Base-by-base conservation (phyloP, 306 rosid genomes). In the Carpinus viminea region DNA sequence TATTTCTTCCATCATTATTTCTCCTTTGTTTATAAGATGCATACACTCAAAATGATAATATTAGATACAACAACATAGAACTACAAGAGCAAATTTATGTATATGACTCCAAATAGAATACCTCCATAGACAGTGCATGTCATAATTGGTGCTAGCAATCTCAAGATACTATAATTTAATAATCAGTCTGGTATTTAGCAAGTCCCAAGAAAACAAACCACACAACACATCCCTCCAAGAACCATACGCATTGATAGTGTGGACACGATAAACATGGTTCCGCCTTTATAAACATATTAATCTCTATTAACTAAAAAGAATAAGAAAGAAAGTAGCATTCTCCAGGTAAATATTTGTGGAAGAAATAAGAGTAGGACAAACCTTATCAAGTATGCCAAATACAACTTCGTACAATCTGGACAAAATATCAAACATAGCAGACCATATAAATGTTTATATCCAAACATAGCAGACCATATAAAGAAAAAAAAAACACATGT, bases 371-470 rank as follows among this genome's bases (percentile, higher is more conserved):
- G 21, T 28, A 75, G 83, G 68, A 75, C 91, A 81, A 83, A 94
- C 98, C 98, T 93, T 86, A 81, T 93, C 97, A 65, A 95, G 94
- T 84, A 95, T 92, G 76, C 92, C 93, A 85, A 95, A 95, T 57
- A 95, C 98, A 83, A 95, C 89, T 86, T 95, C 98, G 71, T 93
- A 95, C 86, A 95, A 81, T 79, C 85, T 87, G 82, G 96, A 86
- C 82, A 91, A 84, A 83, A 95, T 80, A 76, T 93, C 97, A 75
- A 60, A 24, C 26, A 24, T 24, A 24, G 1, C 26, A 0, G 26
- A 24, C 26, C 26, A 24, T 24, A 24, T 24, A 24, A 24, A n/a
- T n/a, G n/a, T n/a, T n/a, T n/a, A n/a, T n/a, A n/a, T n/a, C n/a
- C n/a, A n/a, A n/a, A n/a, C n/a, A n/a, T n/a, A n/a, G n/a, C n/a